These are phyloP conservation scores for Penicillium cinerascens DNA, from an alignment of 495 filamentous ascomycete genomes.

Conservation along the genomic window DNA sequence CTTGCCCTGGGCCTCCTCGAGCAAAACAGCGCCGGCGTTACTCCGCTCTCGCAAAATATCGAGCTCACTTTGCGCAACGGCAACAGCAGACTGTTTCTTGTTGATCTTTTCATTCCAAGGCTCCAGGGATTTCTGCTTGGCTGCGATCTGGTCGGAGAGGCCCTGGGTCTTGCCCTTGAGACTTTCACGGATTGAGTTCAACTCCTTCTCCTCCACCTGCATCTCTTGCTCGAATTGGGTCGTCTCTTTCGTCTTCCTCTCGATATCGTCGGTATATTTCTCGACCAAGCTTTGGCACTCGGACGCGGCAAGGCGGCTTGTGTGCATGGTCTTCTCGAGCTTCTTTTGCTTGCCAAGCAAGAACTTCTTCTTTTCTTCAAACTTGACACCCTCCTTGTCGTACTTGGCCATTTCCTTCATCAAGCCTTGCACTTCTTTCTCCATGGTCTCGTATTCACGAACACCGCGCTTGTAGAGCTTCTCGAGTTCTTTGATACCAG, in stretches of 20 bases:
- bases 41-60: conserved; percentile 85
- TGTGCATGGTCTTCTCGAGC: conserved; percentile 80
- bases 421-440: conserved; percentile 75
- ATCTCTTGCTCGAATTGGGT: conserved; percentile 68
- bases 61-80: conserved; percentile 90
- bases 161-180: conserved; percentile 94
- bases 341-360: conserved; percentile 86
- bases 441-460: conserved; percentile 77
- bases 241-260: conserved; percentile 68
- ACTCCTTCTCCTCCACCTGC: conserved; percentile 74
- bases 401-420: conserved; percentile 86
- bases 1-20: conserved; percentile 81
- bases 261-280: conserved; percentile 72
- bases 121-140: conserved; percentile 90
- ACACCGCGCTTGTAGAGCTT: conserved; percentile 76
- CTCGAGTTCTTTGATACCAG: conserved; percentile 84
- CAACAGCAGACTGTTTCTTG: conserved; percentile 86
- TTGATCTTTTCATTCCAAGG: conserved; percentile 98
- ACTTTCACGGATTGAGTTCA: conserved; percentile 71
- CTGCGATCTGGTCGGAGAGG: conserved; percentile 85
- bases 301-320: conserved; percentile 61
- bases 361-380: conserved; percentile 96
- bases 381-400: conserved; percentile 94
- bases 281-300: conserved; percentile 76
- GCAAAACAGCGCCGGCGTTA: conserved; percentile 76